These are phyloP conservation scores for Solanum hybrid DNA, from an alignment of 305 asterid species.

Conservation along the genomic window DNA sequence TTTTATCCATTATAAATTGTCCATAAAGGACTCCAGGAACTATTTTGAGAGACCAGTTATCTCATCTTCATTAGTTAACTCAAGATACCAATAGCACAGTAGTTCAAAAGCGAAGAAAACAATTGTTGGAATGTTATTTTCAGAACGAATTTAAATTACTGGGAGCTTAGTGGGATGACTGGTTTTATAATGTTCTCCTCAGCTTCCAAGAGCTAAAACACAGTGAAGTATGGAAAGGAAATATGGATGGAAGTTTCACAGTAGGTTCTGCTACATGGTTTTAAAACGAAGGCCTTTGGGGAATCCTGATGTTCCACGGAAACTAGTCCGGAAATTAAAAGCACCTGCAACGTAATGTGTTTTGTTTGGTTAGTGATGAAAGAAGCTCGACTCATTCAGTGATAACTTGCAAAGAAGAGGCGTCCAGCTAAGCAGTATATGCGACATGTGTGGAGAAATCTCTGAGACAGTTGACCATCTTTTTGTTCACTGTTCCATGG, in stretches of 20 bases:
- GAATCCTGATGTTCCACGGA: not conserved
- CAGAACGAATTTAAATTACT: not conserved
- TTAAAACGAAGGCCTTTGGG: not conserved
- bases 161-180: not conserved
- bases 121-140: not conserved
- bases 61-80: not conserved
- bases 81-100: not conserved
- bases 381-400: not conserved
- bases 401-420: not conserved
- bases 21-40: not conserved
- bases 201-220: not conserved
- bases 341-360: not conserved
- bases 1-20: not conserved
- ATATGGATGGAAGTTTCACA: not conserved
- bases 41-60: not conserved
- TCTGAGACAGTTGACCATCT: not conserved
- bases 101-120: not conserved
- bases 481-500: not conserved
- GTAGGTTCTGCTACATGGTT: not conserved
- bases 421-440: not conserved
- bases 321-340: not conserved
- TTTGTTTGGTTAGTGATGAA: not conserved
- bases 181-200: not conserved
- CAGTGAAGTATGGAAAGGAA: not conserved
- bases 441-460: not conserved